Evolutionary conservation across 2,329 filamentous ascomycete species (phyloP), one percentile per base, ranked within the genome.

Genomic region (Helotiales sp.): DNA sequence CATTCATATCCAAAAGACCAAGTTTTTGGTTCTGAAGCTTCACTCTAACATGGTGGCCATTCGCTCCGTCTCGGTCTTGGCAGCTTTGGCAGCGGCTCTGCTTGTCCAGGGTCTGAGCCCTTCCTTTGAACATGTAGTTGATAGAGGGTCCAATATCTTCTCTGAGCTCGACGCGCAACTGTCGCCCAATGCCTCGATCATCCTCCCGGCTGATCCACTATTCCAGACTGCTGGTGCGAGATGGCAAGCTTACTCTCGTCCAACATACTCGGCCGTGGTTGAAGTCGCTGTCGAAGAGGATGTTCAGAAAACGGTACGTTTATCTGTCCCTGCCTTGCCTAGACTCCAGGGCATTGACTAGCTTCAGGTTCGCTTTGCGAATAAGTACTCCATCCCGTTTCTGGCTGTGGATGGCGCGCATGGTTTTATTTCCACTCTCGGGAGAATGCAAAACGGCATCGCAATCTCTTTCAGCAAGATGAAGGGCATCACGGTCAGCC

Each of bases 361-460:
- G 34, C 52, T 34, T 57, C 26, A 57, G 34, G 13, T 50, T 50
- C 47, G n/a, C 47, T 50, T 22, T 22, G 47, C n/a, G 47, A 50
- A 50, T 22, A 22, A 22, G 47, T 50, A 26, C 47, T 50, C n/a
- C 47, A 13, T 60, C 20, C 32, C 40, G 5, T 58, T 63, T 50
- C 52, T 63, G n/a, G 37, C 52, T 30, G 55, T 24, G 17, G 30
- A 26, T 43, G 60, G 60, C 32, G 47, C 24, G n/a, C 61, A 63
- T 47, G 61, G 61, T 24, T 43, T 50, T 8, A 63, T 63, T 24
- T 22, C 10, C 22, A 63, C 13, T 43, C 37, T 63, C 6, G 43
- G 61, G 26, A 43, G 45, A 15, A 57, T 63, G 32, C 22, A 24
- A 17, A 13, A 32, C 22, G 61, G 61, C 10, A 63, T 63, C 30